A percentile compares a stretch with the other conserved stretches of the same genome.
These are phyloP conservation scores for Coniosporium tulheliwenetii DNA, from an alignment of 2,329 filamentous ascomycete genomes.

Conservation along the genomic window DNA sequence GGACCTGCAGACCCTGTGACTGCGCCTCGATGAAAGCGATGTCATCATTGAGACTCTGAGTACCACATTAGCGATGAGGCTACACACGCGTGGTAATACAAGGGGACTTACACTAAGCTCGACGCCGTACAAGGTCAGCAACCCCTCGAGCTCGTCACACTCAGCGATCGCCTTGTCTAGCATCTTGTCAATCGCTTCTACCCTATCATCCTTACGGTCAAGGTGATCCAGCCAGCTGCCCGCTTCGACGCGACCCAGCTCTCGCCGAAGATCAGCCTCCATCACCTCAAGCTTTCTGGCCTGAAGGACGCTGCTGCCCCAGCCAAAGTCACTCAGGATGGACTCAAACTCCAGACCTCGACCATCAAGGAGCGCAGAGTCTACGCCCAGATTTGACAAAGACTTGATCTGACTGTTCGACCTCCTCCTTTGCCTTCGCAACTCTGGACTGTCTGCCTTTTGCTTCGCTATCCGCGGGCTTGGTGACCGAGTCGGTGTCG, in stretches of 20 bases:
- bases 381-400: constrained; percentile 61
- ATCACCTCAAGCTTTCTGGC: constrained; percentile 64
- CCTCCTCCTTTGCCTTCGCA: constrained; percentile 43
- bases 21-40: constrained; percentile 96
- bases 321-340: constrained; percentile 75
- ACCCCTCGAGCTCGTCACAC: constrained; percentile 89
- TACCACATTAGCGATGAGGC: neutral
- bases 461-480: constrained; percentile 8
- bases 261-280: constrained; percentile 68
- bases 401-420: constrained; percentile 67
- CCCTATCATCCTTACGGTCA: constrained; percentile 77
- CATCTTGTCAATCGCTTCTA: constrained; percentile 70
- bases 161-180: constrained; percentile 85
- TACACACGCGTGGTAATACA: neutral
- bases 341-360: constrained; percentile 67
- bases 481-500: neutral
- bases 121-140: constrained; percentile 86
- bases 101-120: constrained; percentile 61
- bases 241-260: constrained; percentile 80
- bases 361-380: constrained; percentile 59
- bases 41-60: constrained; percentile 79
- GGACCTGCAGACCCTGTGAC: constrained; percentile 89
- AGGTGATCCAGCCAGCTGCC: constrained; percentile 78
- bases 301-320: constrained; percentile 61
- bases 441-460: constrained; percentile 14